Percentiles rank a stretch among this genome's conserved stretches.
These are phyloP conservation scores for Hanseniaspora nectarophila DNA, from an alignment of 805 yeast species.

Conservation along the genomic window DNA sequence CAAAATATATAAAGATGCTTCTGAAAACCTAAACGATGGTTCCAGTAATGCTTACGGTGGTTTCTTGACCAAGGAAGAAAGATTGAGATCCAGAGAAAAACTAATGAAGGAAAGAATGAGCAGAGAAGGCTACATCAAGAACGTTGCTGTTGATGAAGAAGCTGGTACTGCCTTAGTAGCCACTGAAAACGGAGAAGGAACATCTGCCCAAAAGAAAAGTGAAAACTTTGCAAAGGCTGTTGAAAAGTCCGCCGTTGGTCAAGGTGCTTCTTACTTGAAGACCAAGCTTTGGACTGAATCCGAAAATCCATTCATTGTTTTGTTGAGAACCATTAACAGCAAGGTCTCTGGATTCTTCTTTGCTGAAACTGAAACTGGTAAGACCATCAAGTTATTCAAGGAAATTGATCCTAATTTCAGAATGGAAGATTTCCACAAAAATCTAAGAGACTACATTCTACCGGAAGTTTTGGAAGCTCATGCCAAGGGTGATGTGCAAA, in stretches of 20 bases:
- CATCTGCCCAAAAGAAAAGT: conserved; percentile 52
- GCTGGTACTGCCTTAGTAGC: conserved; percentile 77
- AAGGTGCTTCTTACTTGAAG: conserved; percentile 46
- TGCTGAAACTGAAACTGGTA: conserved; percentile 92
- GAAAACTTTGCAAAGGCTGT: conserved; percentile 39
- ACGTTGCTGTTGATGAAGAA: conserved; percentile 44
- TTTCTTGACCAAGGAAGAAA: conserved; percentile 69
- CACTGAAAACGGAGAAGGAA: conserved; percentile 68
- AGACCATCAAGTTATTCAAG: conserved; percentile 75
- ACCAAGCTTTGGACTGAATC: conserved; percentile 76
- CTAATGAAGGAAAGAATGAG: conserved; percentile 50
- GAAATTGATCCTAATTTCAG: conserved; percentile 83
- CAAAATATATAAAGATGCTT: conserved; percentile 74
- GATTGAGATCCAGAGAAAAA: conserved; percentile 53
- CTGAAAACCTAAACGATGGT: conserved; percentile 87
- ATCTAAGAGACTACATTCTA: conserved; percentile 79
- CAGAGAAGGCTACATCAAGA: conserved; percentile 12
- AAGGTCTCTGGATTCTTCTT: conserved; percentile 70
- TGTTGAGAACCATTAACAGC: conserved; percentile 66
- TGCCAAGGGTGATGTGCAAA: conserved; percentile 75
- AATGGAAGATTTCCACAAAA: conserved; percentile 62
- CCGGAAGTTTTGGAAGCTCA: conserved; percentile 95
- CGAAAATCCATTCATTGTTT: conserved; percentile 78
- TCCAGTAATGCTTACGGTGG: conserved; percentile 82
- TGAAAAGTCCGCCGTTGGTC: conserved; percentile 58